A percentile compares a stretch with the other conserved stretches of the same genome.
Evolutionary conservation across 163 green algal genomes (phyloP).

Genomic region (Scenedesmus sp.): DNA sequence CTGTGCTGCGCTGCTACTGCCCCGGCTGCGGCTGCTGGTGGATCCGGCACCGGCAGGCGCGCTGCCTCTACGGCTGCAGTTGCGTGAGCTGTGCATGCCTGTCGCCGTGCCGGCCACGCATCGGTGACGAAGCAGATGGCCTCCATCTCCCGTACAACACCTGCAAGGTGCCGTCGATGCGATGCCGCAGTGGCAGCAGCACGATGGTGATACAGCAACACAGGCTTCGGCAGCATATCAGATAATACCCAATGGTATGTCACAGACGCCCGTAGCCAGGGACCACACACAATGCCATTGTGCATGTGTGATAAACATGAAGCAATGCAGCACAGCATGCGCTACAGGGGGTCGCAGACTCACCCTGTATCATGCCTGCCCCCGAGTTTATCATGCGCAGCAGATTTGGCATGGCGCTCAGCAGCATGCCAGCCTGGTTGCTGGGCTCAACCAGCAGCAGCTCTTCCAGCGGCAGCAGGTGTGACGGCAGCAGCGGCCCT

Average conservation of each 20-base stretch:
- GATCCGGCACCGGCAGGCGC: not conserved
- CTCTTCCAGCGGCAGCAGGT: slow-evolving; percentile 45
- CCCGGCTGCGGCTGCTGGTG: not conserved
- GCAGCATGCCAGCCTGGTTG: slow-evolving; percentile 39
- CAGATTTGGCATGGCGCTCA: slow-evolving; percentile 58
- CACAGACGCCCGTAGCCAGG: too few relatives aligned
- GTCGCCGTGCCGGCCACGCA: slow-evolving; percentile 53
- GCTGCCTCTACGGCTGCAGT: not conserved
- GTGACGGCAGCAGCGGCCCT: not conserved
- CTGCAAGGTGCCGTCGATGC: slow-evolving; percentile 15
- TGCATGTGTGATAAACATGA: not conserved
- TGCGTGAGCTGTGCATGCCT: slow-evolving; percentile 16
- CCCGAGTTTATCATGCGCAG: slow-evolving; percentile 61
- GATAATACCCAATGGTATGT: too few relatives aligned
- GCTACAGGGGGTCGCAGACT: not conserved
- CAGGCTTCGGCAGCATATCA: too few relatives aligned
- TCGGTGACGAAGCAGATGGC: slow-evolving; percentile 38
- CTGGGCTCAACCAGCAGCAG: slow-evolving; percentile 39
- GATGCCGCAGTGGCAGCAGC: not conserved
- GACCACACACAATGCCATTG: not conserved
- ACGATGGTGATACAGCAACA: not conserved
- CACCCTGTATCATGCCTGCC: slow-evolving; percentile 60
- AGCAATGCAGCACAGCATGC: not conserved
- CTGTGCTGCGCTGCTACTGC: not conserved
- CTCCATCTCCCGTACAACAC: slow-evolving; percentile 64